Evolutionary conservation across 2,329 filamentous ascomycete genomes (phyloP), one percentile per base, ranked within the genome.

Genomic region (Ophiostoma tasmaniense): DNA sequence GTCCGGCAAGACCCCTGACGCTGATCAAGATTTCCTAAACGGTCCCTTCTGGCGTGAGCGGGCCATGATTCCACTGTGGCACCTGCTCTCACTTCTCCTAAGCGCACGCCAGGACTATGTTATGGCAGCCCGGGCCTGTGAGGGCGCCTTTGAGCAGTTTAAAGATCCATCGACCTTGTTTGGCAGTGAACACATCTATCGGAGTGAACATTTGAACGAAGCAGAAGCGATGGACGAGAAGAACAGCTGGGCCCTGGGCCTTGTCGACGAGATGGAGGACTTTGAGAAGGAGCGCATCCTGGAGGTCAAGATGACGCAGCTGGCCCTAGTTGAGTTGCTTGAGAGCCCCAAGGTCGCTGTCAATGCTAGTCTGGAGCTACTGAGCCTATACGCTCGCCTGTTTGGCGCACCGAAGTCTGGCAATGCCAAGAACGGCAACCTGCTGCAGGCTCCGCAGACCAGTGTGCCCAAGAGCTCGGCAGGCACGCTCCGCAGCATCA

Each of bases 231-330:
- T 71, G 50, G 75, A 75, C 25, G 79, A 80, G 64, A 79, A 77
- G 65, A 66, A 73, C 3, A 28, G 66, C n/a, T 33, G 45, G 50
- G 42, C 59, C n/a, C 77, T 75, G 72, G 87, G 88, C 3, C 76
- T 91, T 64, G 84, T 96, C 0, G 90, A 94, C 73, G 87, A 91
- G 62, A 91, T 97, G 87, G 90, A 92, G 71, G 87, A 89, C 70
- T 87, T 88, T 33, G 93, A 98, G 76, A 96, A 93, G 76, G 91
- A 93, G 77, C 86, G 87, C 66, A 89, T 99, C 59, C 80, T 99
- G n/a, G 91, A 98, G 77, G 88, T 97, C 71, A 96, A 96, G 78
- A 96, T 98, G 87, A 97, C 94, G 13, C 93, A 98, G 75, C 82
- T 99, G 70, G 85, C 90, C 3, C 84, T 99, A 25, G 79, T 95